Base-by-base conservation (phyloP, 2,329 filamentous ascomycete genomes). In the Pseudocercospora macadamiae region DNA sequence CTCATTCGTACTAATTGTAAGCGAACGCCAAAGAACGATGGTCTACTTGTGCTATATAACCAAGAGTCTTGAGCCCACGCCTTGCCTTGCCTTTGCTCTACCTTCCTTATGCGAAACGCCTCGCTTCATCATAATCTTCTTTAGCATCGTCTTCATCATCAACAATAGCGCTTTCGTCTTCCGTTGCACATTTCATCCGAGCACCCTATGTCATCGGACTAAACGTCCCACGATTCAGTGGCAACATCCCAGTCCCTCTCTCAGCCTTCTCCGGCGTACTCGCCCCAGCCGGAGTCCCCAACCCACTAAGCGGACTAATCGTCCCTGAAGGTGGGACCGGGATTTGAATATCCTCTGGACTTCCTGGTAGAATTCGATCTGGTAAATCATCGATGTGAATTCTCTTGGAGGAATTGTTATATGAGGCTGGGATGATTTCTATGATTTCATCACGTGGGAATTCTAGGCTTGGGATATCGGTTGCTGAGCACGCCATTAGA, bases 401-500 rank as follows among this genome's bases (percentile, higher is more conserved):
- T 58, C 92, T 87, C 74, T 91, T 95, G 18, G 93, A 91, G 75
- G 95, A 89, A 72, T 99, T 99, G 78, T 97, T 95, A 77, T 99
- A 99, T 28, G 91, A 93, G 16, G 93, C 93, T 2, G 95, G 96
- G 59, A 97, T 96, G 72, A 99, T 97, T 86, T 99, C 95, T 66
- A 99, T 96, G 71, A 99, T 97, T 74, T 99, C 92, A 72, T 99
- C 89, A 42, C 95, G 89, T 3, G 95, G 95, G 70, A 99, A 99
- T 66, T 91, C 90, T 62, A 99, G 85, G 67, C 88, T 89, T 3
- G 95, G 95, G 63, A 99, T 99, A 71, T 96, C 92, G 75, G 89
- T 89, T 7, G 96, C 93, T 73, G 93, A 95, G 77, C 95, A 97
- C 68, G 96, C 95, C 95, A 99, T 99, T 36, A 99, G 82, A 75